Evolutionary conservation across 164 flowering plant genomes (phyloP), one percentile per base, ranked within the genome.

Genomic region (Chloranthus sessilifolius): DNA sequence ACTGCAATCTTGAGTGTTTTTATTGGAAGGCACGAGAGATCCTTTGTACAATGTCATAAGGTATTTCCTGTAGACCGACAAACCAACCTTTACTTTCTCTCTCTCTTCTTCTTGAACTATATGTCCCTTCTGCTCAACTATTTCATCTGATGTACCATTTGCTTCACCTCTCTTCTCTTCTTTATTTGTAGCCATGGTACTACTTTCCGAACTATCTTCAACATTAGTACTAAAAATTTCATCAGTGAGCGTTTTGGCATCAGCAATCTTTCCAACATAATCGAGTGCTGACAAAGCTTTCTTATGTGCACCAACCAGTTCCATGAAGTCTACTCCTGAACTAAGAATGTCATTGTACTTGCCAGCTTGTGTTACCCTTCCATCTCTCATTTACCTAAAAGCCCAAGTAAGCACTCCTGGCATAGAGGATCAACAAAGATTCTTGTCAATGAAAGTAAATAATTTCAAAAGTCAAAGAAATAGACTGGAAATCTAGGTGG

Each of bases 21-120:
- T n/a, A n/a, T n/a, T n/a, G n/a, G n/a, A n/a, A n/a, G 96, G 95
- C 26, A 79, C 82, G 40, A 92, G 73, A 49, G 80, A 79, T 52
- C 98, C 98, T 43, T 80, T 71, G 40, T 82, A 82, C 12, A 85
- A 82, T 7, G 77, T 66, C 27, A 80, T 81, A 25, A 92, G 60
- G 45, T 76, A 88, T 58, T 78, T 77, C 88, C 92, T 85, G 56
- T 92, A 92, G 10, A 92, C 95, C 17, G 63, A 55, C 31, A 80
- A 48, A 30, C 87, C 92, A 55, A 92, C 94, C 54, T 50, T 70
- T 1, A 96, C 98, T 69, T 82, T 85, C 77, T 85, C 94, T 61
- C 95, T 74, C 59, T 92, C 98, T 79, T 92, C 98, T 67, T 92
- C 95, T 67, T 85, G 81, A 43, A 88, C 80, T 53, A 92, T 65